phyloP scores from a whole-genome alignment of 2,329 filamentous ascomycete species.

The Cordyceps tenuipes region DNA sequence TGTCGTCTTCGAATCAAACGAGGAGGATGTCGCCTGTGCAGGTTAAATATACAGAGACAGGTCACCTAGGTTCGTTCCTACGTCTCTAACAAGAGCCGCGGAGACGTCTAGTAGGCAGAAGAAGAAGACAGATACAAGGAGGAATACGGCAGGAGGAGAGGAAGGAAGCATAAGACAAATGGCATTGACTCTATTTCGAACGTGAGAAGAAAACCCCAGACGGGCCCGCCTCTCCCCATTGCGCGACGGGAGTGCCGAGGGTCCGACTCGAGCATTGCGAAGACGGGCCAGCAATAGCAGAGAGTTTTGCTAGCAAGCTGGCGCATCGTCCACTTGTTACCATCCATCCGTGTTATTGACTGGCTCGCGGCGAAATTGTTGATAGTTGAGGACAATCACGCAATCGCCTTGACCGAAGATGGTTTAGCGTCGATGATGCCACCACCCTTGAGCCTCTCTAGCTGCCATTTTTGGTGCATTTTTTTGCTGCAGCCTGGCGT shows the following conservation, averaged over 20 bases:
- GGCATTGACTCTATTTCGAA: constrained; percentile 3
- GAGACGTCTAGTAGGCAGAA: not conserved
- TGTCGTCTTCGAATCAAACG: not conserved
- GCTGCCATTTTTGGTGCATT: constrained; percentile 6
- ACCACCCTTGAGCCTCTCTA: constrained; percentile 6
- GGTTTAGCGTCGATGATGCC: constrained; percentile 21
- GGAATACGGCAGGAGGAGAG: not conserved
- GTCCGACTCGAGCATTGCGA: constrained; percentile 5
- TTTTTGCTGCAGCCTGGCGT: no score
- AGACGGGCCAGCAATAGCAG: constrained; percentile 14
- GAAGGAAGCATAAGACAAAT: constrained; percentile 2
- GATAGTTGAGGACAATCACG: constrained; percentile 31
- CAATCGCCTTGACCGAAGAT: constrained; percentile 26
- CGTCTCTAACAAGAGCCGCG: not conserved
- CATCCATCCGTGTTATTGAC: not conserved
- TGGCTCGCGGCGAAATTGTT: constrained; percentile 22
- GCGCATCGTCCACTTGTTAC: no score
- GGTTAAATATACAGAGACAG: not conserved
- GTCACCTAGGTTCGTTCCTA: not conserved
- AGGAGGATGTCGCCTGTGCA: not conserved
- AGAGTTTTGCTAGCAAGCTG: not conserved
- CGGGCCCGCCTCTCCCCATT: constrained; percentile 2
- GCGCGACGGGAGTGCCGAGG: constrained; percentile 1
- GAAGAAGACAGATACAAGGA: not conserved
- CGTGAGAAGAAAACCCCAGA: not conserved